Conservation (phyloP, 2,329 filamentous ascomycete species). For the Sordariomycetes sp. region DNA sequence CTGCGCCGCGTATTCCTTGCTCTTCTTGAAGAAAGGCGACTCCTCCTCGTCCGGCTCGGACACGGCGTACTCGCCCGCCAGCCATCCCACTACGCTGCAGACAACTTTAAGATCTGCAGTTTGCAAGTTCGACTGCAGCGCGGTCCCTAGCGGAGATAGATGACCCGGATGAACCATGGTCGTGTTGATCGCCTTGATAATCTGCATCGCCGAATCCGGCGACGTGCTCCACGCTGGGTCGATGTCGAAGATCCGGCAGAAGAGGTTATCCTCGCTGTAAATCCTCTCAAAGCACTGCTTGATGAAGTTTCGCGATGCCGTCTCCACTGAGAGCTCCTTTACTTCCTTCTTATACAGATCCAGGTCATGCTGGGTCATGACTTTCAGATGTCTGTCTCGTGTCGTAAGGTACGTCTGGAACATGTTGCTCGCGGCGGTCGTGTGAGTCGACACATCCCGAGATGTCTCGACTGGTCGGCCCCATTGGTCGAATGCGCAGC, state of each 20-base stretch:
- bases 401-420: constrained; percentile 43
- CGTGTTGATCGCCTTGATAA: constrained; percentile 38
- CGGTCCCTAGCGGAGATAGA: constrained; percentile 39
- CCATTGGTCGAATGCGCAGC: constrained; percentile 40
- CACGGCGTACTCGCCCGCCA: constrained; percentile 48
- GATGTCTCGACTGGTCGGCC: constrained; percentile 33
- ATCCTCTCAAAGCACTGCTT: constrained; percentile 52
- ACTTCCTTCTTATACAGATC: constrained; percentile 44
- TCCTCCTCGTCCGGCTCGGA: constrained; percentile 50
- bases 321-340: constrained; percentile 40
- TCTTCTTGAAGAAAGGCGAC: constrained; percentile 41
- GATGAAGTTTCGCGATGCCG: constrained; percentile 46
- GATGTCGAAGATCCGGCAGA: constrained; percentile 45
- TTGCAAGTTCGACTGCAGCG: constrained; percentile 39
- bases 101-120: constrained; percentile 35
- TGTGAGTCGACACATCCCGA: constrained; percentile 41
- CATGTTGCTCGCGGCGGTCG: constrained; percentile 43
- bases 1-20: constrained; percentile 45
- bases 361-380: constrained; percentile 42
- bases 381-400: constrained; percentile 43
- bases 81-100: constrained; percentile 48
- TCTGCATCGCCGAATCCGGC: constrained; percentile 38
- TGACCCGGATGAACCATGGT: constrained; percentile 45
- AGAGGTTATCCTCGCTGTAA: constrained; percentile 43
- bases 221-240: constrained; percentile 43